phyloP scores from a whole-genome alignment of 768 basidiomycete species.

The Psilocybe cyanescens region DNA sequence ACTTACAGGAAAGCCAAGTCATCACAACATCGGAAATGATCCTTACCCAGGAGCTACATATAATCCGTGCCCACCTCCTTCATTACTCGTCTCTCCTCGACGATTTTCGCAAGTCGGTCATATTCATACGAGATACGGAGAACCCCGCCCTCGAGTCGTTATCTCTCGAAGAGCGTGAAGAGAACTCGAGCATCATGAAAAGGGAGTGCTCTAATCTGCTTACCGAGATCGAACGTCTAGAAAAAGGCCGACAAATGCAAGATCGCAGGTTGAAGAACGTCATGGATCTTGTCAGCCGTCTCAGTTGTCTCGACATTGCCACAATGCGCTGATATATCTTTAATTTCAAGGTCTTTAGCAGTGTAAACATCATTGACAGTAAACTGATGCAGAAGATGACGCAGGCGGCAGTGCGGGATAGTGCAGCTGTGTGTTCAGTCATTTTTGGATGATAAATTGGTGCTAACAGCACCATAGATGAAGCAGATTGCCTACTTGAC shows the following conservation, averaged over 20 bases:
- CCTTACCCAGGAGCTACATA: constrained; percentile 54
- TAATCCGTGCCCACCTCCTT: constrained; percentile 58
- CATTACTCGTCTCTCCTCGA: constrained; percentile 56
- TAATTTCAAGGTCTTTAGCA: constrained; percentile 44
- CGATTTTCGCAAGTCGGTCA: constrained; percentile 54
- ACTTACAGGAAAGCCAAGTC: constrained; percentile 18
- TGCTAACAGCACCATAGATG: constrained; percentile 27
- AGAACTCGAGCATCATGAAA: constrained; percentile 30
- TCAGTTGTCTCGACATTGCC: neutral
- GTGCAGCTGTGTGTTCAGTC: constrained; percentile 21
- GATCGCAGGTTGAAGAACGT: constrained; percentile 50
- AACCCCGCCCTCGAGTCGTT: constrained; percentile 54
- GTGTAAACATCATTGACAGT: constrained; percentile 49
- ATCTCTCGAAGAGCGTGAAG: constrained; percentile 21
- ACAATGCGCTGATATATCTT: neutral
- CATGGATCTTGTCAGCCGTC: constrained; percentile 42
- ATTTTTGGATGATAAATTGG: neutral
- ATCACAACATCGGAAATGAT: constrained; percentile 26
- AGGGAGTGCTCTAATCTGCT: constrained; percentile 52
- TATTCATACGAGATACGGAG: constrained; percentile 47
- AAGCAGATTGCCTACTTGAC: constrained; percentile 54
- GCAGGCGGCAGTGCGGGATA: constrained; percentile 35
- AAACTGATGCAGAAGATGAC: constrained; percentile 46
- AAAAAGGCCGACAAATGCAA: constrained; percentile 44
- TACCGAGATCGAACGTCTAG: constrained; percentile 53